Evolutionary conservation across 352 stramenopile species (phyloP), one percentile per base, ranked within the genome.

Genomic region (Pythium phragmiticola): DNA sequence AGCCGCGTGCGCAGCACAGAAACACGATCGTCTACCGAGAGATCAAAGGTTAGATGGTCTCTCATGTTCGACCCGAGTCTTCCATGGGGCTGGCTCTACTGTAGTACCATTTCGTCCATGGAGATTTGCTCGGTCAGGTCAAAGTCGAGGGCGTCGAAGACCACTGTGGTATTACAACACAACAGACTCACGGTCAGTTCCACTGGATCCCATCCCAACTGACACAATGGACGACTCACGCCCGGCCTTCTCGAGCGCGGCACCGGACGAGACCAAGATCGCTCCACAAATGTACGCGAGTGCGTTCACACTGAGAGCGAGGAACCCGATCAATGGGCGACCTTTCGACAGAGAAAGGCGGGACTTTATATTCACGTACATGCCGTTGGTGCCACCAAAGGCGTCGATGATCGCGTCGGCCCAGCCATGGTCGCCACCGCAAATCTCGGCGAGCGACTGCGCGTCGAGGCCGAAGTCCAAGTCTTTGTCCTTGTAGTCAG

Each of bases 111-210:
- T 59, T 91, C 82, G 60, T 91, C 82, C 76, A 91, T 88, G 3
- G 82, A 87, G 56, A 89, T 87, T 54, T 88, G 68, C 53, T 87
- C 78, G 0, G 80, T 91, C 46, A 70, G 63, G 66, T 87, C 79
- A 67, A 91, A 91, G 62, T 91, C 82, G 41, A 91, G 75, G 8
- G 80, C 78, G n/a, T 88, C 78, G 54, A 91, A 91, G 16, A 88
- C 72, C 57, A 91, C 82, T 91, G 26, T 30, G 26, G 26, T 3
- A 5, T 5, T 30, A 30, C 3, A 34, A 9, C 5, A 17, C 30
- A 56, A 26, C 6, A 11, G 39, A 6, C 39, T 42, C 7, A 19
- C 13, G 6, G 50, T 52, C 13, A 50, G 17, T 36, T 3, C 11
- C 47, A 1, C 30, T 52, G 16, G 4, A 30, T 9, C 1, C 13